Percentiles rank a stretch among this genome's conserved stretches.
phyloP scores from a whole-genome alignment of 192 early-diverging fungal species.

The Umbelopsis sp. region DNA sequence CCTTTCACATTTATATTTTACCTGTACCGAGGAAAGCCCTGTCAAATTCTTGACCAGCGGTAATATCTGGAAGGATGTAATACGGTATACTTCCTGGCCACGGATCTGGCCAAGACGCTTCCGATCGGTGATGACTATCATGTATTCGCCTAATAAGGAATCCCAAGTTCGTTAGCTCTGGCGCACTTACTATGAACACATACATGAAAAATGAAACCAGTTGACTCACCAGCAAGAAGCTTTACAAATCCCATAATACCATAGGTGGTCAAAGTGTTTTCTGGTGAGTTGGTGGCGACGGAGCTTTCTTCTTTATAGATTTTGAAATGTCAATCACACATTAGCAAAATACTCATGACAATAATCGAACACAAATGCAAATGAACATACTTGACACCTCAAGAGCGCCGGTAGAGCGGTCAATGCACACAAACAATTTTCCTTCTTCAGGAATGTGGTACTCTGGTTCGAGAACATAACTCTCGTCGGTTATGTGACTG shows the following conservation, averaged over 20 bases:
- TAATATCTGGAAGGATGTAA: slow-evolving; percentile 59
- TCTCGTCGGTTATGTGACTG: slow-evolving; percentile 59
- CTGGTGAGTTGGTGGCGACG: slow-evolving; percentile 47
- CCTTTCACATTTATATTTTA: slow-evolving; percentile 16
- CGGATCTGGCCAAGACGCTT: slow-evolving; percentile 61
- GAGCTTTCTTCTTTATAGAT: neutral
- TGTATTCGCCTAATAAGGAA: slow-evolving; percentile 63
- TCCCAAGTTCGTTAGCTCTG: neutral
- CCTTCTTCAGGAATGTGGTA: slow-evolving; percentile 48
- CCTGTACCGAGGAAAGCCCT: slow-evolving; percentile 47
- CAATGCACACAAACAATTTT: slow-evolving; percentile 61
- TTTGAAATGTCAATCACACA: neutral
- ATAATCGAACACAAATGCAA: neutral
- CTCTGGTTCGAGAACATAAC: slow-evolving; percentile 61
- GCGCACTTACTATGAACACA: neutral
- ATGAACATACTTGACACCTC: slow-evolving; percentile 31
- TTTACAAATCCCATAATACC: slow-evolving; percentile 76
- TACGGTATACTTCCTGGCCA: slow-evolving; percentile 65
- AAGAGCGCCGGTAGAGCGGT: slow-evolving; percentile 47
- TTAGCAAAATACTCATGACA: neutral
- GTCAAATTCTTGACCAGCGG: slow-evolving; percentile 47
- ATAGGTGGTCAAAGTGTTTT: slow-evolving; percentile 57
- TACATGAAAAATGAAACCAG: neutral
- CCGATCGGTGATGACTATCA: slow-evolving; percentile 74
- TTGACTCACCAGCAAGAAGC: slow-evolving; percentile 64